A percentile compares a stretch with the other conserved stretches of the same genome.
Conservation (phyloP, 1,284 basidiomycete species). For the Porogramme epimiltina region DNA sequence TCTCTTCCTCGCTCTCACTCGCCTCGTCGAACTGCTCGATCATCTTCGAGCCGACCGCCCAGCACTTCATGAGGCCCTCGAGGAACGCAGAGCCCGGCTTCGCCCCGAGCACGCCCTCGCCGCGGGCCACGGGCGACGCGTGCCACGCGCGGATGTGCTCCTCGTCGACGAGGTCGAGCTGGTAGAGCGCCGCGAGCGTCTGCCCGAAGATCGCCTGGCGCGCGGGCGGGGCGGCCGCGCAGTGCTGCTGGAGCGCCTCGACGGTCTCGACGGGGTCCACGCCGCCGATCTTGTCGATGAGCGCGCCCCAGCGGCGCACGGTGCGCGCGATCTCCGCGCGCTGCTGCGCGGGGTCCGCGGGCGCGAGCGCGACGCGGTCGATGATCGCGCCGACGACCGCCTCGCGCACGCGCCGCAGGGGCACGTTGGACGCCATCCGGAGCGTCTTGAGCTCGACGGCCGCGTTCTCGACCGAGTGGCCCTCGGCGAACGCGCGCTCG, state of each 20-base stretch:
- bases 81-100: constrained; percentile 37
- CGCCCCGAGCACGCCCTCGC: constrained; percentile 37
- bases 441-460: constrained; percentile 92
- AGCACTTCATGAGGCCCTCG: constrained; percentile 67
- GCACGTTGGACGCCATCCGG: constrained; percentile 92
- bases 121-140: constrained; percentile 48
- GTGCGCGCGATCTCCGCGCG: constrained; percentile 61
- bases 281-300: constrained; percentile 73
- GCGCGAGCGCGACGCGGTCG: constrained; percentile 61
- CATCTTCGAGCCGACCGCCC: constrained; percentile 72
- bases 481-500: constrained; percentile 88
- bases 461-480: constrained; percentile 89
- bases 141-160: constrained; percentile 80
- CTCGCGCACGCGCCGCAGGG: constrained; percentile 75
- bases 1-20: constrained; percentile 45
- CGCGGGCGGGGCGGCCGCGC: constrained; percentile 57
- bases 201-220: constrained; percentile 72
- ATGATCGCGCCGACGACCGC: constrained; percentile 78
- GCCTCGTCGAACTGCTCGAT: constrained; percentile 79
- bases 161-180: constrained; percentile 78
- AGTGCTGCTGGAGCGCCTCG: constrained; percentile 69
- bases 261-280: constrained; percentile 76
- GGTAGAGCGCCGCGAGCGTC: constrained; percentile 74
- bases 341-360: constrained; percentile 53
- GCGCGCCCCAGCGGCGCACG: constrained; percentile 68